Evolutionary conservation across 306 rosid genomes (phyloP), one percentile per base, ranked within the genome.

Genomic region (Gynostemma pentaphyllum): DNA sequence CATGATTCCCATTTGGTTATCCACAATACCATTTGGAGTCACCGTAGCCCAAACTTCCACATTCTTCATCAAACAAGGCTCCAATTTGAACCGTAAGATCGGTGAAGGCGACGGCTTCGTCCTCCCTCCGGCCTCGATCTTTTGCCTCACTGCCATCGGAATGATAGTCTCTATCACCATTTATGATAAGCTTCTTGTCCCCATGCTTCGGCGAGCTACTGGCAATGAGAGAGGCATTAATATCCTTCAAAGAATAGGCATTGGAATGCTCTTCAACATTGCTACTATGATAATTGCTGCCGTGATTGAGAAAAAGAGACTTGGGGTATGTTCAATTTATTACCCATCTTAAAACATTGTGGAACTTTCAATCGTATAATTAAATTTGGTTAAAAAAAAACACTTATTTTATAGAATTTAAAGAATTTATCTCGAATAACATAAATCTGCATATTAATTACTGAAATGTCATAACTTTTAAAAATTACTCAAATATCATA

Each of bases 1-100:
- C 72, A 78, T 92, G 78, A 84, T 86, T 19, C 99, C 96, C 45
- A 88, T 92, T 48, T 92, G 98, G 98, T 19, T 92, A 28, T 74
- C 81, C n/a, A 84, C 94, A 2, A 11, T 92, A 28, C 96, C 98
- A 4, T 92, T 92, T 28, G 98, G 96, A 26, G 51, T 88, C 0
- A 74, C 85, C 67, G 75, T 80, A 2, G 60, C 88, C 30, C 95
- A 84, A 44, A 34, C 74, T 29, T 81, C 88, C 0, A 84, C 95
- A 4, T 87, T 79, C 66, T 87, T 87, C 48, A 15, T 84, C 61
- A 77, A 74, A 75, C 85, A 87, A 72, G 88, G 86, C 19, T 23
- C 23, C 5, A 60, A 75, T 39, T 68, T 62, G 68, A 68, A 83
- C 75, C 76, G 84, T 13, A 45, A 42, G n/a, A 77, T 87, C 2